phyloP scores from a whole-genome alignment of 2,329 filamentous ascomycete genomes.

The Fusarium concolor region DNA sequence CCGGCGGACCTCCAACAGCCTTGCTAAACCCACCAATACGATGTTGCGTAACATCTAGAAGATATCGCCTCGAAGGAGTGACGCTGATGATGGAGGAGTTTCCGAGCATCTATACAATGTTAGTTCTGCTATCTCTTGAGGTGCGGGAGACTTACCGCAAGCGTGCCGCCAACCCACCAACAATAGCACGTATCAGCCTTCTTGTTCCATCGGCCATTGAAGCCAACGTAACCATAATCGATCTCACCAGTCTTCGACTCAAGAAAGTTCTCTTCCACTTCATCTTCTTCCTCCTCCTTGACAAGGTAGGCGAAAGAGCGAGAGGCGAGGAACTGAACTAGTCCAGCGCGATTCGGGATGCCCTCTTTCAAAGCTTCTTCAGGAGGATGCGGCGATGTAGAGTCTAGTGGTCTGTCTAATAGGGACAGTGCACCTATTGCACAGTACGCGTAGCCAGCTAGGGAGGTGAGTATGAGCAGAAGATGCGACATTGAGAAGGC shows the following conservation, averaged over 20 bases:
- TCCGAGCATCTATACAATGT: constrained; percentile 65
- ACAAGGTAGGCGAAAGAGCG: constrained; percentile 73
- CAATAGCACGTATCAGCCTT: constrained; percentile 94
- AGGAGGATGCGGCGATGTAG: constrained; percentile 15
- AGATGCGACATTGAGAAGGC: constrained; percentile 33
- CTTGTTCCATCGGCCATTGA: constrained; percentile 93
- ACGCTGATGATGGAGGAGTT: constrained; percentile 68
- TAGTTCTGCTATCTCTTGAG: background rate
- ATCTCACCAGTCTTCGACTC: constrained; percentile 51
- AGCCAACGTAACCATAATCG: constrained; percentile 70
- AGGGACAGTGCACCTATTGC: constrained; percentile 82
- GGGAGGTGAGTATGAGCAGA: constrained; percentile 20
- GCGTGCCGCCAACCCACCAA: constrained; percentile 86
- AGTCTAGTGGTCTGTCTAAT: constrained; percentile 69
- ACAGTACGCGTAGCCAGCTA: constrained; percentile 92
- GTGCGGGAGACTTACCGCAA: constrained; percentile 52
- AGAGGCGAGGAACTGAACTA: constrained; percentile 69
- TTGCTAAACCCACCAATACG: constrained; percentile 86
- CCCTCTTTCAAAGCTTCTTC: constrained; percentile 52
- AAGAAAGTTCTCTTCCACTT: constrained; percentile 55
- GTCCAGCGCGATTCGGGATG: constrained; percentile 47
- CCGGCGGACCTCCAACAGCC: constrained; percentile 73
- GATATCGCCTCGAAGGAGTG: constrained; percentile 75
- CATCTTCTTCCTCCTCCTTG: constrained; percentile 59
- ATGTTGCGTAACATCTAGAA: constrained; percentile 89